Evolutionary conservation across 805 yeast genomes (phyloP).

Genomic region (Teunomyces lycoperdinae): DNA sequence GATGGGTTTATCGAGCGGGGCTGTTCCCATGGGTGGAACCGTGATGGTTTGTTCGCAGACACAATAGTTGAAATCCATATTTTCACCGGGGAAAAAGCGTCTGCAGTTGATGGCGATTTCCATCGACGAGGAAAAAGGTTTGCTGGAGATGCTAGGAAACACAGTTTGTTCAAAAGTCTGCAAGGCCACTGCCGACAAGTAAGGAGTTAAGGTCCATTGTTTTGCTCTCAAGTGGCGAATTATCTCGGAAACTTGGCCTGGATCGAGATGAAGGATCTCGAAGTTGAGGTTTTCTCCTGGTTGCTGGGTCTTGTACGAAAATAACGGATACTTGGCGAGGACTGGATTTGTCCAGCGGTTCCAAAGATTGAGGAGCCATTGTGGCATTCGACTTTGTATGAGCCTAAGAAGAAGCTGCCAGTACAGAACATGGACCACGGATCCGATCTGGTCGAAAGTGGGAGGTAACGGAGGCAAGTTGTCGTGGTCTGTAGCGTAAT

Average conservation of each 20-base stretch:
- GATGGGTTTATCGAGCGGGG: background rate
- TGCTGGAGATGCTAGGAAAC: conserved; percentile 6
- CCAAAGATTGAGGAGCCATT: background rate
- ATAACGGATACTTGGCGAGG: background rate
- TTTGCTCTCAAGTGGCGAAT: conserved; percentile 11
- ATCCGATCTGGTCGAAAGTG: background rate
- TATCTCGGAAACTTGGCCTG: conserved; percentile 10
- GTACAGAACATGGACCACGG: background rate
- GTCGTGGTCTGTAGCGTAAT: background rate
- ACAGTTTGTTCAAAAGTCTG: conserved; percentile 16
- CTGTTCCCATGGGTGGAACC: background rate
- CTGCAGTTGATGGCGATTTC: conserved; percentile 13
- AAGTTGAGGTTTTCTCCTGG: background rate
- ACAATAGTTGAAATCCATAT: conserved; percentile 1
- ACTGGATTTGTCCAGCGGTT: background rate
- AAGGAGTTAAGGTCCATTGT: conserved; percentile 20
- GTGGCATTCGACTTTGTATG: background rate
- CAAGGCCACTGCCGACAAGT: conserved; percentile 12
- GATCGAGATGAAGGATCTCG: conserved; percentile 1
- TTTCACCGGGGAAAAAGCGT: conserved; percentile 8
- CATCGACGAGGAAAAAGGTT: conserved; percentile 1
- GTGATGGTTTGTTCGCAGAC: background rate
- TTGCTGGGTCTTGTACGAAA: background rate
- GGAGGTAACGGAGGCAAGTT: background rate
- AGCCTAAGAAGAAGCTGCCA: background rate